Evolutionary conservation across 257 asterid genomes (phyloP).

Genomic region (Nicotiana obtusifolia): DNA sequence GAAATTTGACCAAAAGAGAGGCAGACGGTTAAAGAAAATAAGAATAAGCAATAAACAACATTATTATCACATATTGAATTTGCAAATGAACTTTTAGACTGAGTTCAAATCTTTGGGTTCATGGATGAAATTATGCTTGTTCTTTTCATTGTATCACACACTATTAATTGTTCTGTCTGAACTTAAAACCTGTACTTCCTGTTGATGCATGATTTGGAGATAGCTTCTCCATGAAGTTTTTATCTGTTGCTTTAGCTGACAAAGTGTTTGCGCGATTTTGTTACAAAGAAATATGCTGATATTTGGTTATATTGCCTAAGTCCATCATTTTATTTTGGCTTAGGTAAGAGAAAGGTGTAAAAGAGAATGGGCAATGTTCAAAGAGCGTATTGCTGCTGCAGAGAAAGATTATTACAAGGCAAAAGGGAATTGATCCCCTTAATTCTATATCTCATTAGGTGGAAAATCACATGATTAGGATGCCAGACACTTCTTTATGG

Average conservation of each 20-base stretch:
- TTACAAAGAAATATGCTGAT: neutral
- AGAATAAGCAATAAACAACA: neutral
- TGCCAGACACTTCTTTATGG: neutral
- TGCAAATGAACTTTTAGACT: neutral
- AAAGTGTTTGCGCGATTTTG: neutral
- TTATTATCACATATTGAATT: neutral
- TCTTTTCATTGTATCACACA: neutral
- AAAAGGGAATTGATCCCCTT: conserved; percentile 52
- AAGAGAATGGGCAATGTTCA: conserved; percentile 71
- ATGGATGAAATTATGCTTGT: neutral
- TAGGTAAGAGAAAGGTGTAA: conserved; percentile 81
- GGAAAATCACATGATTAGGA: neutral
- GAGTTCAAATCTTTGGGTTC: neutral
- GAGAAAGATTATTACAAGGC: conserved; percentile 54
- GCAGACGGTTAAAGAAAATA: neutral
- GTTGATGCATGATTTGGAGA: neutral
- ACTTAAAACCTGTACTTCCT: neutral
- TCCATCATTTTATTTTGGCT: neutral
- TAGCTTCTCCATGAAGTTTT: neutral
- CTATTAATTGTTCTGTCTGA: neutral
- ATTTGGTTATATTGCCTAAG: neutral
- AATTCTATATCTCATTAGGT: conserved; percentile 41
- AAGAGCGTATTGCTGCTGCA: conserved; percentile 62
- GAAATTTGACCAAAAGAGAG: neutral
- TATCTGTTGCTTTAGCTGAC: too few species aligned